phyloP scores from a whole-genome alignment of 2,329 filamentous ascomycete species.

The Exserohilum rostratum region DNA sequence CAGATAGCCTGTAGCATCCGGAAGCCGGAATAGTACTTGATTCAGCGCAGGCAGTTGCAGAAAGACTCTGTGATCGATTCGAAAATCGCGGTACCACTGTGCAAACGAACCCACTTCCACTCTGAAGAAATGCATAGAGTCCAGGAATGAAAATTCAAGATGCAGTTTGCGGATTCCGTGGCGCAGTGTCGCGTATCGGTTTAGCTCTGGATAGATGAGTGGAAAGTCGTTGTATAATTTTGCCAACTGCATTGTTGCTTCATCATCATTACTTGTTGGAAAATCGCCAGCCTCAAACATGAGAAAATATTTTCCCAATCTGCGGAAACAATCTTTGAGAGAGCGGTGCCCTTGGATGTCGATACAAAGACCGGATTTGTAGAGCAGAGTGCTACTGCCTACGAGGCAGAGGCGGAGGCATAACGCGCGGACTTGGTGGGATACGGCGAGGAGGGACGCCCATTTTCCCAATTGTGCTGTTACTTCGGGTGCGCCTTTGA shows the following conservation, averaged over 20 bases:
- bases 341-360: neutral
- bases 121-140: slow-evolving; percentile 36
- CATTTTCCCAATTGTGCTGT: slow-evolving; percentile 23
- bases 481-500: slow-evolving; percentile 20
- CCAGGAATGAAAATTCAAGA: slow-evolving; percentile 26
- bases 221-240: slow-evolving; percentile 26
- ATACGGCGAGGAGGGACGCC: slow-evolving; percentile 25
- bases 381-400: slow-evolving; percentile 13
- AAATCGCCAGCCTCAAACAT: slow-evolving; percentile 18
- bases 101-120: slow-evolving; percentile 23
- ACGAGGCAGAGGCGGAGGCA: slow-evolving; percentile 28
- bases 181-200: slow-evolving; percentile 28
- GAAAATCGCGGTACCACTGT: neutral
- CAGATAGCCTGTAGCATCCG: slow-evolving; percentile 8
- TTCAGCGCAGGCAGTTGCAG: slow-evolving; percentile 29
- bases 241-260: slow-evolving; percentile 4
- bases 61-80: slow-evolving; percentile 25
- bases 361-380: slow-evolving; percentile 16
- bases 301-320: slow-evolving; percentile 23
- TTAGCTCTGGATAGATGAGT: slow-evolving; percentile 27
- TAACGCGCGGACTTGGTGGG: slow-evolving; percentile 31
- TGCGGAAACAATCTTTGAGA: slow-evolving; percentile 13
- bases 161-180: slow-evolving; percentile 36
- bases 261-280: no score
- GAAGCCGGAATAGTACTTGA: slow-evolving; percentile 27